A percentile compares a stretch with the other conserved stretches of the same genome.
Evolutionary conservation across 139 green algal species (phyloP).

Genomic region (Desmodesmus armatus): DNA sequence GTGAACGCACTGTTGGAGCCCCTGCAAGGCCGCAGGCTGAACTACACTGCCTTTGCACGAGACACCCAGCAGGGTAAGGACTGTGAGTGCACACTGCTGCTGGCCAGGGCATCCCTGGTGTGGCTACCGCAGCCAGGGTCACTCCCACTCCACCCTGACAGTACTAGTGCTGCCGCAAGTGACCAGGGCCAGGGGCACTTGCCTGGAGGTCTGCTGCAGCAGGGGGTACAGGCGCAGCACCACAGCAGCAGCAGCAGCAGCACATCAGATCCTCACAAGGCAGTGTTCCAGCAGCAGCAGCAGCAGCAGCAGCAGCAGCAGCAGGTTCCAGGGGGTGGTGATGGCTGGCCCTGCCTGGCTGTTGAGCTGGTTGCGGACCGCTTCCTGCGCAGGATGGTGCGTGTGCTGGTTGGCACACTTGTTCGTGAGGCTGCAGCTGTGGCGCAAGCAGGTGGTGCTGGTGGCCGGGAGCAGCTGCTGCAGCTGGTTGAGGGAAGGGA

Average conservation of each 20-base stretch:
- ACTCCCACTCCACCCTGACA: background rate
- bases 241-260: background rate
- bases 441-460: background rate
- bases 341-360: conserved; percentile 43
- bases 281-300: background rate
- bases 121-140: too few relatives aligned
- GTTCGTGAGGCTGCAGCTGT: background rate
- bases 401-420: conserved; percentile 51
- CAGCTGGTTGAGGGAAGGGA: background rate
- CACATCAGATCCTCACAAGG: background rate
- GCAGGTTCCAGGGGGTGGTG: too few relatives aligned
- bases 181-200: background rate
- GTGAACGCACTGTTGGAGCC: conserved; percentile 50
- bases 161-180: background rate
- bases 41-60: conserved; percentile 57
- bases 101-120: conserved; percentile 31
- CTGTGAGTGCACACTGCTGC: conserved; percentile 50
- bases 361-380: conserved; percentile 63
- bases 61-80: conserved; percentile 54
- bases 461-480: background rate
- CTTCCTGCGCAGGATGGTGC: conserved; percentile 64
- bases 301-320: background rate
- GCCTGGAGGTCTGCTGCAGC: background rate
- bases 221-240: too few relatives aligned
- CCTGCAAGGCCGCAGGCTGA: conserved; percentile 49